phyloP scores from a whole-genome alignment of 352 stramenopile genomes.

The Phytophthora uliginosa region DNA sequence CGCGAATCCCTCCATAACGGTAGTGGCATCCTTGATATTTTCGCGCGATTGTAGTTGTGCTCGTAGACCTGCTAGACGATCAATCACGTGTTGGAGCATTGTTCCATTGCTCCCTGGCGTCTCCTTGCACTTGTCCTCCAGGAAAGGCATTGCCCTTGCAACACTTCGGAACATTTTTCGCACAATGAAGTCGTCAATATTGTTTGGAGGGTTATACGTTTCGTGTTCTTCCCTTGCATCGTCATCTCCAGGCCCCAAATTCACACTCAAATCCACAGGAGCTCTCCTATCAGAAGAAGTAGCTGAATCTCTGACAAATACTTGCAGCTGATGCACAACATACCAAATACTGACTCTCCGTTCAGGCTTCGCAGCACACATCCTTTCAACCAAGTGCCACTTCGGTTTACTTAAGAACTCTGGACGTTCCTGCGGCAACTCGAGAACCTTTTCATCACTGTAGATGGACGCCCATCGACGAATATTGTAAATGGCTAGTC shows the following conservation, averaged over 20 bases:
- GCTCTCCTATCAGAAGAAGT: neutral
- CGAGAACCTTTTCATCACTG: conserved; percentile 15
- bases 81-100: conserved; percentile 21
- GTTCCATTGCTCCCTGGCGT: neutral
- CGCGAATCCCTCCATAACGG: conserved; percentile 22
- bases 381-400: conserved; percentile 35
- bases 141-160: conserved; percentile 19
- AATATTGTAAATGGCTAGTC: conserved; percentile 34
- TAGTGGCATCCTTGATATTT: conserved; percentile 12
- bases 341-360: conserved; percentile 34
- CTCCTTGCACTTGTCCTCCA: conserved; percentile 11
- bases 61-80: conserved; percentile 11
- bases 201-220: neutral
- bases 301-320: conserved; percentile 9
- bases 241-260: conserved; percentile 1
- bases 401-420: conserved; percentile 22
- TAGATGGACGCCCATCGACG: conserved; percentile 22
- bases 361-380: conserved; percentile 25
- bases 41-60: conserved; percentile 10
- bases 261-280: conserved; percentile 30
- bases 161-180: conserved; percentile 24
- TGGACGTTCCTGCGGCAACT: conserved; percentile 12
- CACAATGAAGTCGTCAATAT: conserved; percentile 34
- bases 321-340: conserved; percentile 36
- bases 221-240: conserved; percentile 15